Base-by-base conservation (phyloP, 1,284 basidiomycete species). In the Coniferiporia weirii region DNA sequence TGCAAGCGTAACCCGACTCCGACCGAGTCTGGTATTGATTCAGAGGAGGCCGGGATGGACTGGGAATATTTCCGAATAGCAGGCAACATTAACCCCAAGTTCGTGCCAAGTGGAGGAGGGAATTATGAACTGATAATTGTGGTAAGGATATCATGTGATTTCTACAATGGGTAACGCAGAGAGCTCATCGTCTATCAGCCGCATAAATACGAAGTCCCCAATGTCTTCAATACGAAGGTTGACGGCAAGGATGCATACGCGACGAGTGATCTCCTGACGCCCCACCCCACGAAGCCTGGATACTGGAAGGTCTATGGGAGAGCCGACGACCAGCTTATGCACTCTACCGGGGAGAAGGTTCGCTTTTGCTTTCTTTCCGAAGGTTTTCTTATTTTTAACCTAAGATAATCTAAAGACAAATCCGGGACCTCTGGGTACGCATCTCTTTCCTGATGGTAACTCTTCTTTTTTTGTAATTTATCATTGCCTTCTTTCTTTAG, bases 341-440 rank as follows among this genome's bases (percentile, higher is more conserved):
- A 78, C 53, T 73, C 69, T 12, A 80, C 75, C 4, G 80, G 80
- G 8, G 79, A 82, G 64, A 81, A 81, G 73, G 78, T 77, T 22
- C n/a, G 9, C 5, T 5, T 27, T 27, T 27, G 27, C 27, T 27
- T 27, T 27, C 27, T 27, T 27, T 27, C 27, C 5, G 27, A 5
- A 27, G 27, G 27, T 27, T 27, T 27, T 27, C 27, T 27, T 27
- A 27, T 27, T 27, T 27, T 2, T 27, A 27, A 27, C 2, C 27
- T 27, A 5, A 27, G 27, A 27, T 27, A 5, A 27, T 27, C 27
- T 27, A 27, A 27, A 27, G 74, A 76, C 73, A 1, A 79, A 77
- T 61, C 76, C 76, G 0, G 71, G 69, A 1, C 75, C 75, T 0
- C 65, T 78, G 49, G 76, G 76, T 75, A 55, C 40, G 67, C 53